These are phyloP conservation scores for Cyclostephanos tholiformis DNA, from an alignment of 108 stramenopile genomes.

Conservation along the genomic window DNA sequence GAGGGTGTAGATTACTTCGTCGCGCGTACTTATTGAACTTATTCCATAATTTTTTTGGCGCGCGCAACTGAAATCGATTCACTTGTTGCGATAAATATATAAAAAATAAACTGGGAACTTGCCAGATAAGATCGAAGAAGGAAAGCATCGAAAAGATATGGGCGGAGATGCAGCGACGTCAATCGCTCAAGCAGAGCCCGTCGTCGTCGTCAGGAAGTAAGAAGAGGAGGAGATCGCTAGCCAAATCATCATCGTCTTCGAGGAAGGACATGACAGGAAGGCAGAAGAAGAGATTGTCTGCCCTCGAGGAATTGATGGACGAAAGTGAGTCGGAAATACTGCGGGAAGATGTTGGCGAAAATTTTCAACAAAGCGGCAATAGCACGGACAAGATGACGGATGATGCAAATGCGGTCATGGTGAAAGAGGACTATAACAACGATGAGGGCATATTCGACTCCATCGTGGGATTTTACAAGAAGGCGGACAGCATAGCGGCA, in stretches of 20 bases:
- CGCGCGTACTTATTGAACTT: not conserved
- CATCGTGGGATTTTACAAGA: slow-evolving; percentile 74
- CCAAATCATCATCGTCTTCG: slow-evolving; percentile 48
- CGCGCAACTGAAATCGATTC: not conserved
- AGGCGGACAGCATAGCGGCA: slow-evolving; percentile 86
- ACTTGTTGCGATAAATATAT: too few relatives aligned
- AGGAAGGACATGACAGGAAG: slow-evolving; percentile 61
- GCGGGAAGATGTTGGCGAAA: not conserved
- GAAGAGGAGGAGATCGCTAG: slow-evolving; percentile 12
- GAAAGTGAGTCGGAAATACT: slow-evolving; percentile 19
- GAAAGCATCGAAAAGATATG: slow-evolving; percentile 81
- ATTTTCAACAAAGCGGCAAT: too few relatives aligned
- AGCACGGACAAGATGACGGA: not conserved
- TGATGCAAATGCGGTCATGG: not conserved
- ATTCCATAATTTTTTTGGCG: too few relatives aligned
- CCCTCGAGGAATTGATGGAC: slow-evolving; percentile 71
- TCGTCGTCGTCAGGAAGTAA: slow-evolving; percentile 15
- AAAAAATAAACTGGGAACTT: slow-evolving; percentile 4
- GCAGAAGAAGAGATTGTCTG: slow-evolving; percentile 68
- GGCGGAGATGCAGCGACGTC: slow-evolving; percentile 74
- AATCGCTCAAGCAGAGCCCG: slow-evolving; percentile 2
- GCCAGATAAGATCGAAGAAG: slow-evolving; percentile 53
- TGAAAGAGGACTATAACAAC: slow-evolving; percentile 2
- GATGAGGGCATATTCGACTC: slow-evolving; percentile 61
- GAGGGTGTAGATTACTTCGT: not conserved